These are phyloP conservation scores for Simplicillium sp. DNA, from an alignment of 2,329 filamentous ascomycete genomes.

Conservation along the genomic window DNA sequence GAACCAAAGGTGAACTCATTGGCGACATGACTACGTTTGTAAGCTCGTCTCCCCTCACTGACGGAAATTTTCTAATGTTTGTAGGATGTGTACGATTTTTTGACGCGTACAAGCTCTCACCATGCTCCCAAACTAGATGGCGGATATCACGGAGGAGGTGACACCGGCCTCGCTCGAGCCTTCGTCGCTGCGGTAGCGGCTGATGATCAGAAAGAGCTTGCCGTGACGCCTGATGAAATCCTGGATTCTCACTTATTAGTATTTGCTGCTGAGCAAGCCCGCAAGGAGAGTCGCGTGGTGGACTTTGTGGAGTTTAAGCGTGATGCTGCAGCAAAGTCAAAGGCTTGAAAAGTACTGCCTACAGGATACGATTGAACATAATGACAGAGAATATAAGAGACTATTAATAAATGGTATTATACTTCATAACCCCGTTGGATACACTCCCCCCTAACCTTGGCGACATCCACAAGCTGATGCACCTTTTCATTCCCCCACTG, in stretches of 20 bases:
- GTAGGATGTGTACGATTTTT: constrained; percentile 9
- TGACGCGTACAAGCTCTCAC: constrained; percentile 6
- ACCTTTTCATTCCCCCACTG: too few relatives aligned
- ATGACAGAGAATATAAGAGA: too few relatives aligned
- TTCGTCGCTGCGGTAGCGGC: constrained; percentile 7
- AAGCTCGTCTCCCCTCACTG: not conserved
- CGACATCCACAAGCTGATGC: too few relatives aligned
- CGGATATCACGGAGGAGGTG: constrained; percentile 9
- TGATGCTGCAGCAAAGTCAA: too few relatives aligned
- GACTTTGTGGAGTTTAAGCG: constrained; percentile 8
- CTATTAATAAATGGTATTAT: too few relatives aligned
- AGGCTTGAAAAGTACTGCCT: too few relatives aligned
- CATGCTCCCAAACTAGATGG: constrained; percentile 8
- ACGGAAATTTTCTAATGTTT: not conserved
- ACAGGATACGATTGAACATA: too few relatives aligned
- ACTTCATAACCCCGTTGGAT: too few relatives aligned
- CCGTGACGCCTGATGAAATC: constrained; percentile 7
- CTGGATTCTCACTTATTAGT: constrained; percentile 9
- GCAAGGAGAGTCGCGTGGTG: constrained; percentile 7
- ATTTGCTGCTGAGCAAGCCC: constrained; percentile 9
- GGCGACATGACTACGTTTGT: constrained; percentile 10
- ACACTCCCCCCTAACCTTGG: too few relatives aligned
- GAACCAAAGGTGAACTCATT: constrained; percentile 9
- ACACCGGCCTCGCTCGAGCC: constrained; percentile 8
- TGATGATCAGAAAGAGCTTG: constrained; percentile 4